Evolutionary conservation across 129 eudicot genomes (phyloP).

Genomic region (Erigeron canadensis): DNA sequence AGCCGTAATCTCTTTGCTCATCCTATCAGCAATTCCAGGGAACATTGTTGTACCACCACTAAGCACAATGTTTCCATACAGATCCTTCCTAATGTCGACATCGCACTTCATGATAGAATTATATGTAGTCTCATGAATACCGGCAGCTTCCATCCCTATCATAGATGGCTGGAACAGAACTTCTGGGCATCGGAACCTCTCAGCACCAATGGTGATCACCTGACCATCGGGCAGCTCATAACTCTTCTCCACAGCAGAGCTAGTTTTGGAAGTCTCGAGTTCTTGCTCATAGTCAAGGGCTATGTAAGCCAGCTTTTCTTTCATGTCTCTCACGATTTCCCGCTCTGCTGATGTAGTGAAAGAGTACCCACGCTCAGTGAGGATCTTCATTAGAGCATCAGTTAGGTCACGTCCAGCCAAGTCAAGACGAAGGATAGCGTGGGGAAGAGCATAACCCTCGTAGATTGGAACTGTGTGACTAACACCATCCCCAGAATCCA

Average conservation of each 20-base stretch:
- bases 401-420: conserved; percentile 45
- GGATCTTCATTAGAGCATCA: conserved; percentile 41
- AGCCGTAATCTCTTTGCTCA: too few relatives aligned
- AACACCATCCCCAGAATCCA: conserved; percentile 46
- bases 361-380: conserved; percentile 40
- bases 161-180: conserved; percentile 61
- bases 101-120: too few relatives aligned
- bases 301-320: conserved; percentile 39
- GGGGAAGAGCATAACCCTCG: conserved; percentile 44
- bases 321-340: conserved; percentile 42
- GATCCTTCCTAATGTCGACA: too few relatives aligned
- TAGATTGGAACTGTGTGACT: conserved; percentile 45
- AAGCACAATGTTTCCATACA: too few relatives aligned
- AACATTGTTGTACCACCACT: too few relatives aligned
- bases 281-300: conserved; percentile 41
- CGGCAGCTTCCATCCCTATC: conserved; percentile 75
- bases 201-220: conserved; percentile 45
- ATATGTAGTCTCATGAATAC: conserved; percentile 57
- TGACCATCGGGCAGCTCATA: conserved; percentile 47
- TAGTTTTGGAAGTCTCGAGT: conserved; percentile 40
- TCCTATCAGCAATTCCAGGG: conserved; percentile 30
- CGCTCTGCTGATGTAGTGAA: conserved; percentile 45
- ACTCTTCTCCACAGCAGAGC: conserved; percentile 44
- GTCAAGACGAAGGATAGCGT: conserved; percentile 46
- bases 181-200: conserved; percentile 46